Conservation (phyloP, 495 filamentous ascomycete species). For the Daldinia caldariorum region DNA sequence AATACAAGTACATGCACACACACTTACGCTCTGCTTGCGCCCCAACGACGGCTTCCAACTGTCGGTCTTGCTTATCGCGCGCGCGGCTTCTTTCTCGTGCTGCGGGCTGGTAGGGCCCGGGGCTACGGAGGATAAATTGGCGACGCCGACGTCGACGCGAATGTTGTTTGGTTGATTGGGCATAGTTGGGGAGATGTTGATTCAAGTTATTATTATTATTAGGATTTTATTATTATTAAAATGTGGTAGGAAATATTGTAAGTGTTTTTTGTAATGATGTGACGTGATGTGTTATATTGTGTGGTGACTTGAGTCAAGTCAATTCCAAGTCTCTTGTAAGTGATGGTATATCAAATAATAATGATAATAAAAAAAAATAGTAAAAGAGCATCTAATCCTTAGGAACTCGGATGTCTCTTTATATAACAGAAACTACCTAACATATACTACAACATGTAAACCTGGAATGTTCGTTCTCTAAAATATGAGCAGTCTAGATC, state of each 20-base stretch:
- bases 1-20: too few relatives aligned
- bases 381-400: neutral
- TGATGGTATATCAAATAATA: conserved; percentile 8
- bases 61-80: conserved; percentile 50
- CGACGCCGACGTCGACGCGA: conserved; percentile 30
- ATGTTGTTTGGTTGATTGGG: conserved; percentile 16
- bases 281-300: neutral
- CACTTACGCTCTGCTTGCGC: conserved; percentile 54
- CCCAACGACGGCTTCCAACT: conserved; percentile 56
- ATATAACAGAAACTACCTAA: conserved; percentile 7
- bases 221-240: too few relatives aligned
- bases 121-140: conserved; percentile 26
- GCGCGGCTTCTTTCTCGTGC: conserved; percentile 44
- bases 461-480: conserved; percentile 18
- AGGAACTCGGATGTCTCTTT: conserved; percentile 20
- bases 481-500: conserved; percentile 24
- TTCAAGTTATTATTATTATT: too few relatives aligned
- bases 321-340: neutral
- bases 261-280: neutral
- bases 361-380: conserved; percentile 8
- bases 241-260: neutral
- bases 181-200: conserved; percentile 10
- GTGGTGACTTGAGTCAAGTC: too few relatives aligned
- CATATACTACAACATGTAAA: conserved; percentile 1
- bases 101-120: conserved; percentile 35